These are phyloP conservation scores for Starmerella bacillaris DNA, from an alignment of 805 yeast species.

Conservation along the genomic window DNA sequence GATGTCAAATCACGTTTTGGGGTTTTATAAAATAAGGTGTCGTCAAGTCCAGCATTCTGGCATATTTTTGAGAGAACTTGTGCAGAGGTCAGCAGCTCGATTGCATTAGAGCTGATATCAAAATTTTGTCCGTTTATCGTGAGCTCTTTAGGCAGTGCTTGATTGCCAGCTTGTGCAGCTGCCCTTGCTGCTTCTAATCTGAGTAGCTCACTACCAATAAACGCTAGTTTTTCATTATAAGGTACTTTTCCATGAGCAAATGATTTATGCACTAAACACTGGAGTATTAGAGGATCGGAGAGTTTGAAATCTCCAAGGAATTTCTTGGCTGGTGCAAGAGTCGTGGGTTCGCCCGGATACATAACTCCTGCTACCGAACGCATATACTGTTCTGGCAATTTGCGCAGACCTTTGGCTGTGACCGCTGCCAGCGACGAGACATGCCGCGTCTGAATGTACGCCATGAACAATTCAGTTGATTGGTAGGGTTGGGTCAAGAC, in stretches of 20 bases:
- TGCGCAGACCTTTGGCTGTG: conserved; percentile 14
- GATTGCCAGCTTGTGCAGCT: conserved; percentile 5
- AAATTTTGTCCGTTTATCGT: conserved; percentile 20
- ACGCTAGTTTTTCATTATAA: conserved; percentile 67
- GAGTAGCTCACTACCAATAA: conserved; percentile 32
- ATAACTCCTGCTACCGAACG: conserved; percentile 31
- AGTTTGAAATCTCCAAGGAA: conserved; percentile 37
- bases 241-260: conserved; percentile 85
- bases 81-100: conserved; percentile 19
- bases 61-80: conserved; percentile 19
- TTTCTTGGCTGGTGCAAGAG: conserved; percentile 32
- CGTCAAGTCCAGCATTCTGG: conserved; percentile 17
- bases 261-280: conserved; percentile 80
- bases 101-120: conserved; percentile 17
- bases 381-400: conserved; percentile 21
- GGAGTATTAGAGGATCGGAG: conserved; percentile 47
- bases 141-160: background rate
- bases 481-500: no score
- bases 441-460: no score
- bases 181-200: conserved; percentile 17
- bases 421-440: no score
- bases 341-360: conserved; percentile 36
- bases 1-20: conserved; percentile 20
- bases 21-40: conserved; percentile 20
- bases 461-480: no score